Conservation (phyloP, 2,329 filamentous ascomycete species). For the Xylaria sp. region DNA sequence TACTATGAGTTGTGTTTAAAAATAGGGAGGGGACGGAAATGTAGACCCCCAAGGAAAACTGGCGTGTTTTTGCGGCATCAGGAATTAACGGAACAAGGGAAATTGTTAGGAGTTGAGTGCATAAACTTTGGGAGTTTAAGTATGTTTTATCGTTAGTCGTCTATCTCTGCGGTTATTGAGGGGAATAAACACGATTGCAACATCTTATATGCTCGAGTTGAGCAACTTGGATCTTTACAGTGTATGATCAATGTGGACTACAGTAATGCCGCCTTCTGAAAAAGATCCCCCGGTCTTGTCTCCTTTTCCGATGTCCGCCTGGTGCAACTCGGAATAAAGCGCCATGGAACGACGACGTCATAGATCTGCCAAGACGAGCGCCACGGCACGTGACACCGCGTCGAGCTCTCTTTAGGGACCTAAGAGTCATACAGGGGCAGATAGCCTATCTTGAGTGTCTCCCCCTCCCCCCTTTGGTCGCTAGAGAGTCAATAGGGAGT, state of each 20-base stretch:
- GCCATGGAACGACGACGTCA: not conserved
- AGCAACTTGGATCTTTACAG: no score
- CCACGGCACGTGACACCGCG: constrained; percentile 21
- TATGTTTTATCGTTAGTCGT: not conserved
- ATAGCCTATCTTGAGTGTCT: no score
- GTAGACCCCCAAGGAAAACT: not conserved
- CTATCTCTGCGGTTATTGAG: not conserved
- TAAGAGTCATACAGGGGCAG: no score
- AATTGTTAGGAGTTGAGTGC: constrained; percentile 22
- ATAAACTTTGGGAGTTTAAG: constrained; percentile 11
- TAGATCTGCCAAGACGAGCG: not conserved
- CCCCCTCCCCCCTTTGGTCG: no score
- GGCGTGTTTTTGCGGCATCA: constrained; percentile 8
- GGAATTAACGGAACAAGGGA: not conserved
- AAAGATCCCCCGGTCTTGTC: not conserved
- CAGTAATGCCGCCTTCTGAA: no score
- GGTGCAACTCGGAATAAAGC: not conserved
- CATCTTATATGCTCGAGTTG: no score
- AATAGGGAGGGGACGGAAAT: constrained; percentile 3
- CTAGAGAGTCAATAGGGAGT: no score
- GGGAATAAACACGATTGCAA: not conserved
- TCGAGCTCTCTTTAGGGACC: no score
- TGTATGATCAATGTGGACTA: no score
- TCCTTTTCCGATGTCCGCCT: not conserved
- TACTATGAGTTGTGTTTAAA: not conserved